Evolutionary conservation across 768 basidiomycete genomes (phyloP).

Genomic region (Boletales sp.): DNA sequence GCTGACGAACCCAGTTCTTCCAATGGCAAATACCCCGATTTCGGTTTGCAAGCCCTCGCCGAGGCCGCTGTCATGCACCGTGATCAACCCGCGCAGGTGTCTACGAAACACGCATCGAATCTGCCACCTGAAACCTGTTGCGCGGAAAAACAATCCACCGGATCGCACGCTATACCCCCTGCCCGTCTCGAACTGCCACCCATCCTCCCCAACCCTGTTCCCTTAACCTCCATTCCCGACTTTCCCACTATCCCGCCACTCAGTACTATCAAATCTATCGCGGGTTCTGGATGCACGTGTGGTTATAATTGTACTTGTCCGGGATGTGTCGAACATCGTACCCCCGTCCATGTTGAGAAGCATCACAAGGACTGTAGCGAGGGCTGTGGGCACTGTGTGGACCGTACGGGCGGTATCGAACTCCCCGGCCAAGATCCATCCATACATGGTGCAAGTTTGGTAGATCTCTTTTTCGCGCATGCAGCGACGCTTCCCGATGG

Average conservation of each 20-base stretch:
- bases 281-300: slow-evolving; percentile 71
- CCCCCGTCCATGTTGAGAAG: slow-evolving; percentile 40
- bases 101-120: slow-evolving; percentile 6
- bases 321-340: slow-evolving; percentile 71
- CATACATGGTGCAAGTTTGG: slow-evolving; percentile 29
- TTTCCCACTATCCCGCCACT: slow-evolving; percentile 62
- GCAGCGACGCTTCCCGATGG: slow-evolving; percentile 69
- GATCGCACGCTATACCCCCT: slow-evolving; percentile 4
- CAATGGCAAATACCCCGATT: background rate
- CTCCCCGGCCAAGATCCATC: slow-evolving; percentile 33
- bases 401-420: slow-evolving; percentile 43
- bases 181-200: slow-evolving; percentile 48
- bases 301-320: slow-evolving; percentile 68
- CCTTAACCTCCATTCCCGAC: slow-evolving; percentile 31
- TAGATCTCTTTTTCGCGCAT: slow-evolving; percentile 64
- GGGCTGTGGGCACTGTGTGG: slow-evolving; percentile 63
- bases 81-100: slow-evolving; percentile 4
- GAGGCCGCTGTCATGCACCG: slow-evolving; percentile 32
- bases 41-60: slow-evolving; percentile 34
- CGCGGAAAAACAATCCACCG: background rate
- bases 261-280: slow-evolving; percentile 53
- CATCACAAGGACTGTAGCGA: slow-evolving; percentile 39
- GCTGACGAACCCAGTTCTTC: slow-evolving; percentile 3
- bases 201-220: slow-evolving; percentile 31
- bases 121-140: slow-evolving; percentile 23